These are phyloP conservation scores for Ogataea pilisensis DNA, from an alignment of 805 yeast species.

Conservation along the genomic window DNA sequence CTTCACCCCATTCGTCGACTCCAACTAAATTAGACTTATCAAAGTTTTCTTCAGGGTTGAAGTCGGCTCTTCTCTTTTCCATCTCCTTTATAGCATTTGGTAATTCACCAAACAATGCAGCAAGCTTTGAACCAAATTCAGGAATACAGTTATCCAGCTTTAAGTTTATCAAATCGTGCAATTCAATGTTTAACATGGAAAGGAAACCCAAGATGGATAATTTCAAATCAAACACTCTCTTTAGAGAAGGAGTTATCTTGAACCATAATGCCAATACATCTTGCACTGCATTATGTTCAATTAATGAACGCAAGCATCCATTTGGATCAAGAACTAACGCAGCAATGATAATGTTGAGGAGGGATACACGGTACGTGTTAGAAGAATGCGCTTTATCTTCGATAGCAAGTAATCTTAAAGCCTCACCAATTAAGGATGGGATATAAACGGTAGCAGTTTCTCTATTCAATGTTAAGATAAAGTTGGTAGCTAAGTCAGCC, in stretches of 20 bases:
- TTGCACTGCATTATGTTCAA: slow-evolving; percentile 40
- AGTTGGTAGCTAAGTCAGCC: slow-evolving; percentile 60
- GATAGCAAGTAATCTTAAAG: slow-evolving; percentile 36
- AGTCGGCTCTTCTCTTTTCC: slow-evolving; percentile 60
- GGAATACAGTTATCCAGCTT: slow-evolving; percentile 36
- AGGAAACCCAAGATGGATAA: slow-evolving; percentile 66
- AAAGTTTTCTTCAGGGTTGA: slow-evolving; percentile 31
- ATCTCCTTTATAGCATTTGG: slow-evolving; percentile 69
- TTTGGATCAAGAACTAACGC: slow-evolving; percentile 59
- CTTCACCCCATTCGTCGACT: slow-evolving; percentile 23
- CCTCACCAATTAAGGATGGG: slow-evolving; percentile 40
- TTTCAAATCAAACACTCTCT: slow-evolving; percentile 78
- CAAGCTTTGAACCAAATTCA: slow-evolving; percentile 48
- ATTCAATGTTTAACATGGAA: slow-evolving; percentile 36
- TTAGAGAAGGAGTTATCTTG: slow-evolving; percentile 46
- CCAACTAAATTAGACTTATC: slow-evolving; percentile 25
- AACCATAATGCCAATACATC: slow-evolving; percentile 67
- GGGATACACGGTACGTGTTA: slow-evolving; percentile 34
- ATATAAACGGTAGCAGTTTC: slow-evolving; percentile 42
- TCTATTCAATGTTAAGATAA: slow-evolving; percentile 52
- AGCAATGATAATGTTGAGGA: slow-evolving; percentile 61
- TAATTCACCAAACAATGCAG: slow-evolving; percentile 49
- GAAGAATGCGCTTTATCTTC: slow-evolving; percentile 30
- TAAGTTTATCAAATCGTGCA: slow-evolving; percentile 15
- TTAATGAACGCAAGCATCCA: slow-evolving; percentile 47